phyloP scores from a whole-genome alignment of 768 basidiomycete genomes.

The Mycena maculata region DNA sequence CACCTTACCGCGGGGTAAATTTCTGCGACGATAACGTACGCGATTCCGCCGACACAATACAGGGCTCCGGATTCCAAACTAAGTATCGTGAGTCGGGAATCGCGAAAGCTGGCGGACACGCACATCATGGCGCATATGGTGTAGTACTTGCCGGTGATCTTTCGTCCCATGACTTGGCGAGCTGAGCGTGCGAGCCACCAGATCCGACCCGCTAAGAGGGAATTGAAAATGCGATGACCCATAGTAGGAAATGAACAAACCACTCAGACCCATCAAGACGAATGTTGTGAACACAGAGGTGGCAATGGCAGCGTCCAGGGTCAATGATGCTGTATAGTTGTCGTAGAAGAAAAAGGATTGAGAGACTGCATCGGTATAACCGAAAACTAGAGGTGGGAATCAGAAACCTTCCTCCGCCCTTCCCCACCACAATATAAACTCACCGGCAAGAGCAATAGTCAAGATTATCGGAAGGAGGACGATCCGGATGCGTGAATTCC shows the following conservation, averaged over 20 bases:
- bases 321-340: not conserved
- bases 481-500: slow-evolving; percentile 4
- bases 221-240: not conserved
- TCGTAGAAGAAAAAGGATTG: not conserved
- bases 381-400: not conserved
- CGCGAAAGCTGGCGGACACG: not conserved
- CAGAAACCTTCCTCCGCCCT: not conserved
- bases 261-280: slow-evolving; percentile 10
- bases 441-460: slow-evolving; percentile 2
- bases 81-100: not conserved
- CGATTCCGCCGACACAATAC: not conserved
- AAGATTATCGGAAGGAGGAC: not conserved
- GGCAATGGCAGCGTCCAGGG: too few species aligned
- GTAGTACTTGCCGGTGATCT: not conserved
- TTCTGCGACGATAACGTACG: not conserved
- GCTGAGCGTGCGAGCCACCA: slow-evolving; percentile 3
- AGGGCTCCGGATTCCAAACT: slow-evolving; percentile 2
- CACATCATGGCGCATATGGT: slow-evolving; percentile 3
- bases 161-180: not conserved
- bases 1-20: not conserved
- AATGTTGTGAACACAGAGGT: slow-evolving; percentile 6
- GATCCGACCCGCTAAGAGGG: slow-evolving; percentile 4
- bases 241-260: not conserved
- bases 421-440: not conserved
- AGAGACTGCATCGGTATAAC: not conserved